A percentile compares a stretch with the other conserved stretches of the same genome.
Evolutionary conservation across 192 early-diverging fungal species (phyloP).

Genomic region (Backusella sp.): DNA sequence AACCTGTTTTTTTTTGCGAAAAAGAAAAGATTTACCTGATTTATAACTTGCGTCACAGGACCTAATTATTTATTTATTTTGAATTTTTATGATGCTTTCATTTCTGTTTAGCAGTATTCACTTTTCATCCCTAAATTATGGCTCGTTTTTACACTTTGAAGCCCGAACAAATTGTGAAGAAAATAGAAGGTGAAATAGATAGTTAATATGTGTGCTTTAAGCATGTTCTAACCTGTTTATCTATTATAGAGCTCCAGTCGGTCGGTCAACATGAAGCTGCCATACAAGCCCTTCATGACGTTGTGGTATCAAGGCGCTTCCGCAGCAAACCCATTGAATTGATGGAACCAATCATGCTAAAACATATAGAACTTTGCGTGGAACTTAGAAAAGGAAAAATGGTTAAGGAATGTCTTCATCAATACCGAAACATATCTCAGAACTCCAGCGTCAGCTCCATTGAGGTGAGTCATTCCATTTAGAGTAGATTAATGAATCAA

Average conservation of each 20-base stretch:
- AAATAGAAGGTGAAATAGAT: slow-evolving; percentile 65
- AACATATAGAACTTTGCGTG: slow-evolving; percentile 90
- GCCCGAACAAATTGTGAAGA: slow-evolving; percentile 85
- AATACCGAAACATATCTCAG: slow-evolving; percentile 98
- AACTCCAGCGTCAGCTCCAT: slow-evolving; percentile 87
- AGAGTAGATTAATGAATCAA: not conserved
- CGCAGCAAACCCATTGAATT: slow-evolving; percentile 72
- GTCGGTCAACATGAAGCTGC: slow-evolving; percentile 85
- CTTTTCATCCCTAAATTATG: slow-evolving; percentile 30
- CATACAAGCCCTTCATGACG: slow-evolving; percentile 85
- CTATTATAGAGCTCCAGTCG: slow-evolving; percentile 66
- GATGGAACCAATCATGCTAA: slow-evolving; percentile 91
- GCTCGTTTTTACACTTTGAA: slow-evolving; percentile 49
- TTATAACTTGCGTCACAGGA: not conserved
- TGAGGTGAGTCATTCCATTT: slow-evolving; percentile 50
- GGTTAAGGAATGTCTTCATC: slow-evolving; percentile 92
- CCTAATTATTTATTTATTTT: not conserved
- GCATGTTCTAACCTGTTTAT: not conserved
- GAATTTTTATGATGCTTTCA: no score
- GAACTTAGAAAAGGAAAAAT: slow-evolving; percentile 83
- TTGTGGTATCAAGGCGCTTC: slow-evolving; percentile 86
- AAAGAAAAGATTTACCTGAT: not conserved
- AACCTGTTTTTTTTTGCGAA: not conserved
- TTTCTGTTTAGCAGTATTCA: not conserved
- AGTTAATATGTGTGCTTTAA: not conserved